Base-by-base conservation (phyloP, 495 filamentous ascomycete genomes). In the Aspergillus ostianus region DNA sequence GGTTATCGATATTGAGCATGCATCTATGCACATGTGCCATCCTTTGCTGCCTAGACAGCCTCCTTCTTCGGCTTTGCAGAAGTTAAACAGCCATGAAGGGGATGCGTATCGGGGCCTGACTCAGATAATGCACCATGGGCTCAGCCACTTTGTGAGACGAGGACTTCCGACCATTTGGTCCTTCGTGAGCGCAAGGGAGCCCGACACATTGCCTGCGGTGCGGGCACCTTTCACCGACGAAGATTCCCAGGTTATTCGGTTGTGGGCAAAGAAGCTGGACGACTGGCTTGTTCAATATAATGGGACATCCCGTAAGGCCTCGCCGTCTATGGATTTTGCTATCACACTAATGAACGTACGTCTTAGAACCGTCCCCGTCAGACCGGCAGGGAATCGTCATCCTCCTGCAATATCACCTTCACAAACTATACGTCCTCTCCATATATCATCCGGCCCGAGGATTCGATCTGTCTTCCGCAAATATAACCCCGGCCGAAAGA, bases 371-470 rank as follows among this genome's bases (percentile, higher is more conserved):
- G 21, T 68, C 69, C 19, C 62, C 75, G 3, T 72, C 74, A 15
- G 75, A 77, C 55, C 59, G 72, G 56, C 73, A 78, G 46, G 67
- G 67, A 7, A 68, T 71, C 27, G 56, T 74, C 27, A 72, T 76
- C 13, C 63, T 77, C 47, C 65, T 77, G 12, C 73, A 77, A 54
- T 77, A 77, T 64, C 70, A 71, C 59, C 58, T 77, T 32, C 71
- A 73, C 51, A 73, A 77, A 47, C 59, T 79, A 41, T 79, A 77
- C 47, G 76, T 79, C 0, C 63, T 79, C 0, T 79, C 76, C 5
- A 79, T 79, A 17, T 77, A 79, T 29, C 72, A 77, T 49, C 76
- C 73, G 21, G 76, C 75, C 18, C 69, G 75, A n/a, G 76, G 76
- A 23, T 76, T 76, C 27, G 70, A 79, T 61, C 62, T 79, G 15